Conservation (phyloP, 2,329 filamentous ascomycete species). For the Neonectria ditissima region DNA sequence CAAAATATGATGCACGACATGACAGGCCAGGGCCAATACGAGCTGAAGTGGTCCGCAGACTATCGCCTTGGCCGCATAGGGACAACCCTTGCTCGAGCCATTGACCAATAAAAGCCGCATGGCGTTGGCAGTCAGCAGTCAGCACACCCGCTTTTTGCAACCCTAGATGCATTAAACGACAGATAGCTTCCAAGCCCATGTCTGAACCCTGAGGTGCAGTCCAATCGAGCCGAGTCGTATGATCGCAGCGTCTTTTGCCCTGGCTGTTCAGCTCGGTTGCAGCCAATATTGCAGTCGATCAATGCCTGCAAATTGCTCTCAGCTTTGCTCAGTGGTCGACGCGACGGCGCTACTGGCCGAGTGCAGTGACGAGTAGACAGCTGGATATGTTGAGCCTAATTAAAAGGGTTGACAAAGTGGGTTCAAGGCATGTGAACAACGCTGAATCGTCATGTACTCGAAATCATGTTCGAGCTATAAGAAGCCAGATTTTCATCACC, state of each 20-base stretch:
- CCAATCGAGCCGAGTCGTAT: background rate
- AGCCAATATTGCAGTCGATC: background rate
- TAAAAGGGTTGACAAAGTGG: background rate
- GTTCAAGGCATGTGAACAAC: background rate
- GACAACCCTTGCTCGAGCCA: background rate
- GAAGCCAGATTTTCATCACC: background rate
- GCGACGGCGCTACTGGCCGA: background rate
- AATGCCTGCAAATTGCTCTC: background rate
- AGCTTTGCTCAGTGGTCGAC: background rate
- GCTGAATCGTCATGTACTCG: no score
- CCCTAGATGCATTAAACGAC: background rate
- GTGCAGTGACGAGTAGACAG: background rate
- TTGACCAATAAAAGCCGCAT: background rate
- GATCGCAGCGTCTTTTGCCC: background rate
- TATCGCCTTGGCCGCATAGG: background rate
- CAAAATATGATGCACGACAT: background rate
- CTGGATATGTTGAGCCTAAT: background rate
- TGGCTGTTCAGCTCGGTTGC: background rate
- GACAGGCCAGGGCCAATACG: background rate
- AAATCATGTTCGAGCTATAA: no score
- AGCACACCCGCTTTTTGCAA: background rate
- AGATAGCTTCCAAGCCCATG: background rate
- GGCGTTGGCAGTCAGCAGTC: background rate
- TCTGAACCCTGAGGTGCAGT: background rate
- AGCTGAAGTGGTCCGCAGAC: background rate